These are phyloP conservation scores for Amphibolis antarctica DNA, from an alignment of 106 monocot genomes.

Conservation along the genomic window DNA sequence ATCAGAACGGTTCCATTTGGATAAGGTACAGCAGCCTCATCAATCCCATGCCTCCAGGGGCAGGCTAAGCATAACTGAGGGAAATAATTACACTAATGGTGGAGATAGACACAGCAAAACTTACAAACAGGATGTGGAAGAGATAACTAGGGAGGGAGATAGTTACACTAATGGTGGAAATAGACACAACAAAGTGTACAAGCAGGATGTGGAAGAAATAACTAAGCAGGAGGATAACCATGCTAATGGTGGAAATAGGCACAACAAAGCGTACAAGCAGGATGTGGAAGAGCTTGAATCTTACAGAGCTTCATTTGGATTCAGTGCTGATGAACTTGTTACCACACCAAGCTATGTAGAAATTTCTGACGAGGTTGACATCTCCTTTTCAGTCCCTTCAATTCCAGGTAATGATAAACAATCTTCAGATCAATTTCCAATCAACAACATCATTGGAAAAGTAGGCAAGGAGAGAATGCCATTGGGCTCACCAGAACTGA, in stretches of 20 bases:
- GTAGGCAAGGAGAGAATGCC: conserved; percentile 2
- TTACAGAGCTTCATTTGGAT: conserved; percentile 94
- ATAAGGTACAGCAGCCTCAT: conserved; percentile 26
- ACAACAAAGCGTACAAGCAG: conserved; percentile 44
- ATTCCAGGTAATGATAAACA: conserved; percentile 22
- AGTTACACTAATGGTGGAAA: not conserved
- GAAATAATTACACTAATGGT: conserved; percentile 5
- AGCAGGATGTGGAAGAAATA: too few species aligned
- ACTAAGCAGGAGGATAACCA: conserved; percentile 17
- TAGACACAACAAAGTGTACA: too few species aligned
- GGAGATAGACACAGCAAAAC: too few species aligned
- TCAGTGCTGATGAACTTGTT: conserved; percentile 86
- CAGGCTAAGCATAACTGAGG: conserved; percentile 22
- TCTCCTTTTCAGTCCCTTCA: conserved; percentile 68
- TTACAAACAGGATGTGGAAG: too few species aligned
- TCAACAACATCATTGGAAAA: conserved; percentile 6
- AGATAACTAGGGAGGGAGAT: conserved; percentile 23
- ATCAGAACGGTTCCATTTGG: conserved; percentile 57
- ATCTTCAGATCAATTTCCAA: conserved; percentile 16
- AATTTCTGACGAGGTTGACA: conserved; percentile 55
- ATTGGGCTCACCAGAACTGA: conserved; percentile 6
- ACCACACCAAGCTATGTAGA: conserved; percentile 51
- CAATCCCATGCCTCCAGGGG: conserved; percentile 12
- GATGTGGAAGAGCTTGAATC: conserved; percentile 89
- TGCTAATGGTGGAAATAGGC: conserved; percentile 20